A percentile compares a stretch with the other conserved stretches of the same genome.
These are phyloP conservation scores for Zygnema circumcarinatum DNA, from an alignment of 139 green algal species.

Conservation along the genomic window DNA sequence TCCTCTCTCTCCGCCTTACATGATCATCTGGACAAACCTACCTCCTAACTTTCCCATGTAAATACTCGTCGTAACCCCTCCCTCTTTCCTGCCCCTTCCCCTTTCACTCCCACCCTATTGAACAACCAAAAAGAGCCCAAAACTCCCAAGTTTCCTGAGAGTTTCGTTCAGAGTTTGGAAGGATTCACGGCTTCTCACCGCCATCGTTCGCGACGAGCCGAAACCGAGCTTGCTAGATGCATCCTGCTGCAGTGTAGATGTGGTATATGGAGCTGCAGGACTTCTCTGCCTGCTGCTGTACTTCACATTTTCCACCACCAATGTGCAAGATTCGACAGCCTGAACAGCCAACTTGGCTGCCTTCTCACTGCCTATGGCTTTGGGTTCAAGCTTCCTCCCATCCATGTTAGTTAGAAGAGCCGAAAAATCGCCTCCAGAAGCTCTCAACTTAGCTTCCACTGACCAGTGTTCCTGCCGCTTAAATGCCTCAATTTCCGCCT, in stretches of 20 bases:
- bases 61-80: too few species aligned
- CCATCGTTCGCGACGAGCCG: conserved; percentile 78
- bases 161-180: too few species aligned
- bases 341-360: conserved; percentile 56
- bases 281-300: conserved; percentile 59
- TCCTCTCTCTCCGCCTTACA: too few species aligned
- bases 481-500: conserved; percentile 78
- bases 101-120: too few species aligned
- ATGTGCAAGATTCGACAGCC: conserved; percentile 53
- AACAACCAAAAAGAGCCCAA: too few species aligned
- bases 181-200: too few species aligned
- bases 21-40: too few species aligned
- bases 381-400: conserved; percentile 60
- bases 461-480: conserved; percentile 55
- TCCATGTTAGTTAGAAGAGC: conserved; percentile 60
- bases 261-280: conserved; percentile 83
- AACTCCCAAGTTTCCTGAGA: too few species aligned
- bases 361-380: conserved; percentile 57
- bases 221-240: conserved; percentile 79
- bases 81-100: too few species aligned
- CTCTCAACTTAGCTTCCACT: conserved; percentile 15
- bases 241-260: conserved; percentile 88
- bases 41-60: too few species aligned
- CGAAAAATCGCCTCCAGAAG: conserved; percentile 19
- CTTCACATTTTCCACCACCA: conserved; percentile 52